phyloP scores from a whole-genome alignment of 2,329 filamentous ascomycete species.

The Exophiala spinifera region DNA sequence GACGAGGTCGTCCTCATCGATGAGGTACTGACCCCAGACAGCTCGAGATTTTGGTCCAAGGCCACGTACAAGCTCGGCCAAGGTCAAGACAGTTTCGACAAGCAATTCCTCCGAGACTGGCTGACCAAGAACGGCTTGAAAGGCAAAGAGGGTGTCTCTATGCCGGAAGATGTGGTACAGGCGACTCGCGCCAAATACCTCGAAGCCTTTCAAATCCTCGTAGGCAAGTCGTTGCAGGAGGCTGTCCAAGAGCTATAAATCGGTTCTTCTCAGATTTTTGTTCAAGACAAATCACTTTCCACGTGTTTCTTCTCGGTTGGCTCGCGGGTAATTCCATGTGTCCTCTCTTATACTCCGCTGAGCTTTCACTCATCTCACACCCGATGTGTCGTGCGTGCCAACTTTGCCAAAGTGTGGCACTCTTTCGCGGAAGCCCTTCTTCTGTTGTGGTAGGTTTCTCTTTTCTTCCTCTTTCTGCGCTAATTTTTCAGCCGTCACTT shows the following conservation, averaged over 20 bases:
- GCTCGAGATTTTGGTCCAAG: conserved; percentile 81
- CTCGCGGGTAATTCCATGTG: not conserved
- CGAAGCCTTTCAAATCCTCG: conserved; percentile 71
- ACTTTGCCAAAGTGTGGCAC: conserved; percentile 27
- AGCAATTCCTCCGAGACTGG: conserved; percentile 83
- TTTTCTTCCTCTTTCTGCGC: conserved; percentile 27
- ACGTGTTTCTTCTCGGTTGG: not conserved
- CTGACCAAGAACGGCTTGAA: conserved; percentile 69
- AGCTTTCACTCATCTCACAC: conserved; percentile 12
- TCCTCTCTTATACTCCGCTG: not conserved
- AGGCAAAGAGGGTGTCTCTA: conserved; percentile 67
- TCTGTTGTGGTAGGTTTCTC: conserved; percentile 24
- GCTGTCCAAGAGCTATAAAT: conserved; percentile 15
- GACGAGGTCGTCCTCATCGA: conserved; percentile 73
- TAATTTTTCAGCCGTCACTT: conserved; percentile 29
- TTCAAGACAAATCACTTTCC: no score
- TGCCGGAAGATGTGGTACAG: conserved; percentile 68
- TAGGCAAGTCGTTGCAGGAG: conserved; percentile 48
- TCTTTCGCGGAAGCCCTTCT: conserved; percentile 19
- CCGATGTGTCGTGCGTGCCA: conserved; percentile 17
- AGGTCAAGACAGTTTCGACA: conserved; percentile 82
- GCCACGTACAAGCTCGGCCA: conserved; percentile 69
- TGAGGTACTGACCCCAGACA: conserved; percentile 81
- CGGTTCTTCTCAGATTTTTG: not conserved
- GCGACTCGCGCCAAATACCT: conserved; percentile 70